A percentile compares a stretch with the other conserved stretches of the same genome.
phyloP scores from a whole-genome alignment of 2,329 filamentous ascomycete species.

The Colletotrichum liaoningense region DNA sequence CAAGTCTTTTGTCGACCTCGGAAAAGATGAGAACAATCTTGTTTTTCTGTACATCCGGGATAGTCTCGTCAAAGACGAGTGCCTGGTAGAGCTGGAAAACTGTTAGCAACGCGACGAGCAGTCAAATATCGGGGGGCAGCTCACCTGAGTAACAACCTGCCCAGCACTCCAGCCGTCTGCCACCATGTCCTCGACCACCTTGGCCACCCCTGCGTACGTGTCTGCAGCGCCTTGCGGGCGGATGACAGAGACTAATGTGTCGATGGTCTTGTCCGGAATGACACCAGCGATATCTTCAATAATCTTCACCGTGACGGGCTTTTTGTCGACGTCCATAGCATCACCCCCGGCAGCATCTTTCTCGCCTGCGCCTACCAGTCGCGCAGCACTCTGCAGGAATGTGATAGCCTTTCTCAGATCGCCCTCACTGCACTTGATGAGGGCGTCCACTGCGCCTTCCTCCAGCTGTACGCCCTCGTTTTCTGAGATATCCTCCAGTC shows the following conservation, averaged over 20 bases:
- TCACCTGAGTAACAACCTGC: conserved; percentile 85
- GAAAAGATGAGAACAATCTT: conserved; percentile 91
- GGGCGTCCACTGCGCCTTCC: conserved; percentile 81
- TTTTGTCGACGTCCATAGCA: conserved; percentile 71
- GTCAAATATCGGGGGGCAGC: conserved; percentile 29
- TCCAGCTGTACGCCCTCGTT: conserved; percentile 82
- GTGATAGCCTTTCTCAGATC: conserved; percentile 97
- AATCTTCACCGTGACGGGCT: conserved; percentile 77
- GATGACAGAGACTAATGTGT: conserved; percentile 78
- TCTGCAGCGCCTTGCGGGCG: conserved; percentile 74
- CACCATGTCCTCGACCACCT: conserved; percentile 88
- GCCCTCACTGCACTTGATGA: conserved; percentile 91
- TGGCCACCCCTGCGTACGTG: conserved; percentile 79
- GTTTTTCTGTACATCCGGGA: conserved; percentile 89
- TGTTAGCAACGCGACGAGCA: conserved; percentile 17
- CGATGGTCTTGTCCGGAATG: conserved; percentile 81
- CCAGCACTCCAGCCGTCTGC: conserved; percentile 97
- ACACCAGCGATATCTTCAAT: conserved; percentile 97
- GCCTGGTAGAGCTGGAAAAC: conserved; percentile 77
- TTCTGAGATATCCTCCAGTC: conserved; percentile 85
- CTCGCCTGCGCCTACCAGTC: conserved; percentile 78
- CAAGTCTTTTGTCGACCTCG: conserved; percentile 91
- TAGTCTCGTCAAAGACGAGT: conserved; percentile 84
- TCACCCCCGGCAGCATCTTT: conserved; percentile 65
- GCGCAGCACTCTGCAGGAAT: conserved; percentile 92